phyloP scores from a whole-genome alignment of 176 grass and related monocot genomes.

The Phoenix roebelenii region DNA sequence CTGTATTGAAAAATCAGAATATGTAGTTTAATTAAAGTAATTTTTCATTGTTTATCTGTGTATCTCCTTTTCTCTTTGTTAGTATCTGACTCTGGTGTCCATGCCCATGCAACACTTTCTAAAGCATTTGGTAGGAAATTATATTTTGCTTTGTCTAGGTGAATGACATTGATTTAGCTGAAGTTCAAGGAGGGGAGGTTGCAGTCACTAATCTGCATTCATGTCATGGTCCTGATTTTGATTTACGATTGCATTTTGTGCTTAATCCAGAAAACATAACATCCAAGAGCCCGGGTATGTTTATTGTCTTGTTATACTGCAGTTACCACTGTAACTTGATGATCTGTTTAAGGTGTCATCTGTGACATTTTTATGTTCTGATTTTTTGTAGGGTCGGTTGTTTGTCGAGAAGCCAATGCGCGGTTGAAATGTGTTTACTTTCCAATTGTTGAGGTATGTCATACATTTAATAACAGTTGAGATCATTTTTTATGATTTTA shows the following conservation, averaged over 20 bases:
- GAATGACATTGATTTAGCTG: constrained; percentile 36
- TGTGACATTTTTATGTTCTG: not conserved
- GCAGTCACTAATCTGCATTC: constrained; percentile 40
- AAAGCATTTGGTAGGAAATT: no score
- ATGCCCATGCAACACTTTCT: no score
- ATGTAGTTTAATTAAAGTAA: no score
- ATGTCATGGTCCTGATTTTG: constrained; percentile 45
- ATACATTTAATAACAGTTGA: constrained; percentile 6
- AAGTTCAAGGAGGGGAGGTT: constrained; percentile 44
- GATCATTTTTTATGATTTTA: not conserved
- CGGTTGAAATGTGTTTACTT: constrained; percentile 47
- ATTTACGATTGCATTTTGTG: constrained; percentile 14
- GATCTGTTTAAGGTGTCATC: no score
- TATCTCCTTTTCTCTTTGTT: no score
- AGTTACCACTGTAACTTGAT: no score
- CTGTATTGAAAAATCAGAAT: no score
- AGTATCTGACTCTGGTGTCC: no score
- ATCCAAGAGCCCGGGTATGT: no score
- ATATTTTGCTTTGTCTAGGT: constrained; percentile 16
- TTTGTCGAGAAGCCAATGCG: constrained; percentile 23
- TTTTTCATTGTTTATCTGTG: no score
- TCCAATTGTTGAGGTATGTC: constrained; percentile 40
- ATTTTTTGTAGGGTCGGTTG: constrained; percentile 14
- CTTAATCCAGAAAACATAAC: no score
- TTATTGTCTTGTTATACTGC: no score